A percentile compares a stretch with the other conserved stretches of the same genome.
These are phyloP conservation scores for Taphrina populina DNA, from an alignment of 1,139 yeast species.

Conservation along the genomic window DNA sequence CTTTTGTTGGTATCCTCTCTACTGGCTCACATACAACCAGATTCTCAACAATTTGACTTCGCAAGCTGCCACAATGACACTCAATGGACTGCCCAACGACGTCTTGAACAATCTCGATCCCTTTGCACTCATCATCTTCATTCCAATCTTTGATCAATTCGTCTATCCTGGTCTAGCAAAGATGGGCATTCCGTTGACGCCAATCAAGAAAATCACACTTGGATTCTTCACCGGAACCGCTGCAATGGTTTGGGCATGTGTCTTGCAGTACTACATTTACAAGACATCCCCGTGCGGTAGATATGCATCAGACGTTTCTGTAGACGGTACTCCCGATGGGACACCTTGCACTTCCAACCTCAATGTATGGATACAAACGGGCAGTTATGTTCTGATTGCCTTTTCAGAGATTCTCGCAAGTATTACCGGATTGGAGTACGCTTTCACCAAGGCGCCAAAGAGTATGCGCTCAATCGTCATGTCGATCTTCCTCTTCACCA, in stretches of 20 bases:
- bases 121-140: slow-evolving; percentile 59
- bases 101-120: slow-evolving; percentile 65
- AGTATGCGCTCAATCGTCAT: slow-evolving; percentile 66
- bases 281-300: slow-evolving; percentile 74
- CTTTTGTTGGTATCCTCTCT: slow-evolving; percentile 61
- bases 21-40: slow-evolving; percentile 69
- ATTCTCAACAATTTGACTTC: slow-evolving; percentile 64
- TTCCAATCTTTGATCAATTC: slow-evolving; percentile 58
- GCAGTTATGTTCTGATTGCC: slow-evolving; percentile 63
- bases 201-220: slow-evolving; percentile 68
- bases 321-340: slow-evolving; percentile 53
- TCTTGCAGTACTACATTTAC: slow-evolving; percentile 70
- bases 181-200: slow-evolving; percentile 48
- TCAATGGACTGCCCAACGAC: slow-evolving; percentile 67
- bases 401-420: slow-evolving; percentile 65
- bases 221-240: slow-evolving; percentile 73
- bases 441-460: slow-evolving; percentile 68
- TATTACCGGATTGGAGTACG: slow-evolving; percentile 62
- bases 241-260: slow-evolving; percentile 79
- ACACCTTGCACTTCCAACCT: slow-evolving; percentile 42
- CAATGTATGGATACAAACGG: slow-evolving; percentile 63
- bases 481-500: slow-evolving; percentile 61
- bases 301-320: slow-evolving; percentile 49
- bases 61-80: slow-evolving; percentile 65
- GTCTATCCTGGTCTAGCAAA: slow-evolving; percentile 59